Evolutionary conservation across 768 basidiomycete genomes (phyloP).

Genomic region (Trametes elegans): DNA sequence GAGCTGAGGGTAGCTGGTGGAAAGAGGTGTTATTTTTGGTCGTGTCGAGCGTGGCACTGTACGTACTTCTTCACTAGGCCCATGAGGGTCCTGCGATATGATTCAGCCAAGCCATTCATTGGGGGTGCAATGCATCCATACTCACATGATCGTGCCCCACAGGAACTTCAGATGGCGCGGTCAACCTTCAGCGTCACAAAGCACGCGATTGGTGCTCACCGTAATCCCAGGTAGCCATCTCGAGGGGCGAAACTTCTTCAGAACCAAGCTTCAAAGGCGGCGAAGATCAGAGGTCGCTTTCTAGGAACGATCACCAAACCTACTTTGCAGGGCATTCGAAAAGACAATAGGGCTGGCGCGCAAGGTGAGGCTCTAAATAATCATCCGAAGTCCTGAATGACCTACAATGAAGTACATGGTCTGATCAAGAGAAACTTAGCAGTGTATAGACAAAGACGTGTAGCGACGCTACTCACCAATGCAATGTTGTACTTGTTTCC

Average conservation of each 20-base stretch:
- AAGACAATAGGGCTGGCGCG: conserved; percentile 3
- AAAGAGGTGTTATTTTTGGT: too few species aligned
- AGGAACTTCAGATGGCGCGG: conserved; percentile 37
- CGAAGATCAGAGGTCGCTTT: not conserved
- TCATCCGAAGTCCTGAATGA: not conserved
- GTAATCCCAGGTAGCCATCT: conserved; percentile 69
- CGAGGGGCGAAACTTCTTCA: conserved; percentile 65
- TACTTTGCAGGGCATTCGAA: conserved; percentile 7
- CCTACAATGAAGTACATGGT: conserved; percentile 70
- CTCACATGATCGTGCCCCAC: conserved; percentile 66
- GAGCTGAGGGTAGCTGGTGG: conserved; percentile 62
- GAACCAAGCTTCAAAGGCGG: conserved; percentile 40
- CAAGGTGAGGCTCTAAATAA: not conserved
- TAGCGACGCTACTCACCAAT: conserved; percentile 40
- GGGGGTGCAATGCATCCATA: not conserved
- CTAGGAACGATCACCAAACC: not conserved
- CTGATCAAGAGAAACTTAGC: conserved; percentile 32
- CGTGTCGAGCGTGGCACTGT: not conserved
- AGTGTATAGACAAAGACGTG: not conserved
- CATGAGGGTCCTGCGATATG: conserved; percentile 49
- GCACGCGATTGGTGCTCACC: conserved; percentile 32
- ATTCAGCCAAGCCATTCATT: not conserved
- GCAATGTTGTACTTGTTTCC: conserved; percentile 67
- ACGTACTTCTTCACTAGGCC: conserved; percentile 61
- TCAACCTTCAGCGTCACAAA: not conserved